A percentile compares a stretch with the other conserved stretches of the same genome.
These are phyloP conservation scores for Aureobasidium sp. DNA, from an alignment of 2,329 filamentous ascomycete species.

Conservation along the genomic window DNA sequence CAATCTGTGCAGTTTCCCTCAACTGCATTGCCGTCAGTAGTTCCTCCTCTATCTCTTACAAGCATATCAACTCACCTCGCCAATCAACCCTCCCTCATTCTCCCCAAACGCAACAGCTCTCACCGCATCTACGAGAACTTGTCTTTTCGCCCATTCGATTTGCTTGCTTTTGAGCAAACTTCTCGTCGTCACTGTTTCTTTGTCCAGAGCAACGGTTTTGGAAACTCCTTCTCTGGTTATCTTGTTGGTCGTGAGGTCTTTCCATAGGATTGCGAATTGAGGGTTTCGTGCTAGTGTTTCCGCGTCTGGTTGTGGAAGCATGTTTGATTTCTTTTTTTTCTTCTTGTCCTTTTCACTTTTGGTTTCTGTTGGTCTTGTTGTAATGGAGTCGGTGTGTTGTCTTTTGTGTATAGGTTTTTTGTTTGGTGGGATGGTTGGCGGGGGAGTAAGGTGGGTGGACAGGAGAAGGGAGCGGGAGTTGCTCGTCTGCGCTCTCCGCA, in stretches of 20 bases:
- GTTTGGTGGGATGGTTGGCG: neutral
- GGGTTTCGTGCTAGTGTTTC: constrained; percentile 32
- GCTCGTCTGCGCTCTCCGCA: neutral
- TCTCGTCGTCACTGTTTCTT: constrained; percentile 32
- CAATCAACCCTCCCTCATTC: constrained; percentile 28
- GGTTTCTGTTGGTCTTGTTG: neutral
- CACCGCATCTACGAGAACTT: constrained; percentile 20
- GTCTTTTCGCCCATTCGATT: neutral
- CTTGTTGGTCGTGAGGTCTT: constrained; percentile 36
- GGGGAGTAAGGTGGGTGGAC: neutral
- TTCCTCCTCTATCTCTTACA: too few species aligned
- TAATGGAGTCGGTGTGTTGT: neutral
- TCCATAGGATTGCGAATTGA: constrained; percentile 38
- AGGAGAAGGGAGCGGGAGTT: neutral
- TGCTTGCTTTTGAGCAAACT: constrained; percentile 21
- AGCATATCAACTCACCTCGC: constrained; percentile 25
- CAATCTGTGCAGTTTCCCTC: constrained; percentile 35
- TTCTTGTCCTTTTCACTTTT: neutral
- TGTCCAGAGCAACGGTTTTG: constrained; percentile 20
- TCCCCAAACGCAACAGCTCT: constrained; percentile 27
- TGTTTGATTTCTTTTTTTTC: neutral
- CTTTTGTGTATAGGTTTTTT: neutral
- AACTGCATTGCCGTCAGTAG: constrained; percentile 21
- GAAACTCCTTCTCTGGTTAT: constrained; percentile 39
- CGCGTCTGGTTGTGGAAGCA: constrained; percentile 37